Conservation (phyloP, 2,329 filamentous ascomycete species). For the Paecilomyces formosus region DNA sequence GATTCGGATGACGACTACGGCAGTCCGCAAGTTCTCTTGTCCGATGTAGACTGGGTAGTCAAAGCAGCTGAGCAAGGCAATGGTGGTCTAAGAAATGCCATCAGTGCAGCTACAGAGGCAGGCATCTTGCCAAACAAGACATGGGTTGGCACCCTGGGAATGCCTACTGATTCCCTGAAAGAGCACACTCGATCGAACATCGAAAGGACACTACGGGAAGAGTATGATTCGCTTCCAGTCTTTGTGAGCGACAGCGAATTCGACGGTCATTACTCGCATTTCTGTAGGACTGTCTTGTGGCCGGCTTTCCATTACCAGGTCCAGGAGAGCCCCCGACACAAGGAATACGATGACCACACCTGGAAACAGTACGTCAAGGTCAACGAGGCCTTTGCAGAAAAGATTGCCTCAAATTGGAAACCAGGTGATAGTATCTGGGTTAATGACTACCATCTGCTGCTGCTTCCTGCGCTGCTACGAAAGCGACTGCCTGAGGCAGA, state of each 20-base stretch:
- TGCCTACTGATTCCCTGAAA: slow-evolving; percentile 79
- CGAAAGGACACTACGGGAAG: slow-evolving; percentile 67
- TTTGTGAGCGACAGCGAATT: slow-evolving; percentile 86
- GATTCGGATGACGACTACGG: slow-evolving; percentile 39
- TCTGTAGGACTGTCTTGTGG: slow-evolving; percentile 94
- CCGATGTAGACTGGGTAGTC: slow-evolving; percentile 69
- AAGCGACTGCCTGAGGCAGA: slow-evolving; percentile 76
- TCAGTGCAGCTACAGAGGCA: slow-evolving; percentile 66
- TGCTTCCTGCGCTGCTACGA: slow-evolving; percentile 79
- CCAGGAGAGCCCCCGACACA: slow-evolving; percentile 92
- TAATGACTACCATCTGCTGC: slow-evolving; percentile 86
- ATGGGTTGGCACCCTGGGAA: slow-evolving; percentile 86
- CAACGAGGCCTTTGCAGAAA: slow-evolving; percentile 86
- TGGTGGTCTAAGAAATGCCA: slow-evolving; percentile 79
- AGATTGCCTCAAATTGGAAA: slow-evolving; percentile 83
- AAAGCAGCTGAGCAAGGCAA: slow-evolving; percentile 85
- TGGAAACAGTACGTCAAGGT: slow-evolving; percentile 89
- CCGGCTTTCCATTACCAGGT: slow-evolving; percentile 97
- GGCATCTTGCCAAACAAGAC: slow-evolving; percentile 64
- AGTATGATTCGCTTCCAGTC: slow-evolving; percentile 74
- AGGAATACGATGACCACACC: slow-evolving; percentile 91
- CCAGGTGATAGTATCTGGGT: slow-evolving; percentile 87
- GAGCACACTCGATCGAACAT: slow-evolving; percentile 73
- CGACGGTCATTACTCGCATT: slow-evolving; percentile 87
- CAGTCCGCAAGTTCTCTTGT: slow-evolving; percentile 55